Conservation (phyloP, 495 filamentous ascomycete species). For the Aspergillus haitiensis region DNA sequence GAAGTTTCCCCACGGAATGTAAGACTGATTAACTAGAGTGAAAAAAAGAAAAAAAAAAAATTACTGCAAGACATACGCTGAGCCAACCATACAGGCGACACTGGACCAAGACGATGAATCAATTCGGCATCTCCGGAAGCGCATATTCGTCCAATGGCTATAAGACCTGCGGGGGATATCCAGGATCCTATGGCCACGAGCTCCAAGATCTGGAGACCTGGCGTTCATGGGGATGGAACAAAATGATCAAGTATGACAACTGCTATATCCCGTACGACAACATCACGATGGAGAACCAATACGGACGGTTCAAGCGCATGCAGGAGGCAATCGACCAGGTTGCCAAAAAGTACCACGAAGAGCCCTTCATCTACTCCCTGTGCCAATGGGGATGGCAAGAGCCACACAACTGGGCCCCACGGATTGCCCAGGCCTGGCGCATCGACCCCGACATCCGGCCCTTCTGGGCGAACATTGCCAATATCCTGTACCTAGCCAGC, state of each 20-base stretch:
- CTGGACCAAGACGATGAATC: slow-evolving; percentile 3
- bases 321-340: background rate
- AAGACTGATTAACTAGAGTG: no score
- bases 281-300: slow-evolving; percentile 7
- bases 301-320: slow-evolving; percentile 10
- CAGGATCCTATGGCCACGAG: slow-evolving; percentile 4
- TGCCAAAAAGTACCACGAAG: background rate
- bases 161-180: slow-evolving; percentile 3
- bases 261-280: slow-evolving; percentile 10
- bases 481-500: background rate
- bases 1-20: slow-evolving; percentile 5
- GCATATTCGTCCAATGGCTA: slow-evolving; percentile 3
- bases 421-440: background rate
- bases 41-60: no score
- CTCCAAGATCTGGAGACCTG: slow-evolving; percentile 7
- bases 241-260: slow-evolving; percentile 9
- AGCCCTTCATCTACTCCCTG: slow-evolving; percentile 5
- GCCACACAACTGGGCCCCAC: slow-evolving; percentile 1
- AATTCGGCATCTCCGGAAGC: slow-evolving; percentile 1
- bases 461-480: slow-evolving; percentile 1
- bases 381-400: slow-evolving; percentile 10
- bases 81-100: background rate
- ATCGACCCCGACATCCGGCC: slow-evolving; percentile 1
- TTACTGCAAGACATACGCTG: background rate
- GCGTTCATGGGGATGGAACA: slow-evolving; percentile 1